Base-by-base conservation (phyloP, 768 basidiomycete genomes). In the Phlebiopsis flavidoalba region DNA sequence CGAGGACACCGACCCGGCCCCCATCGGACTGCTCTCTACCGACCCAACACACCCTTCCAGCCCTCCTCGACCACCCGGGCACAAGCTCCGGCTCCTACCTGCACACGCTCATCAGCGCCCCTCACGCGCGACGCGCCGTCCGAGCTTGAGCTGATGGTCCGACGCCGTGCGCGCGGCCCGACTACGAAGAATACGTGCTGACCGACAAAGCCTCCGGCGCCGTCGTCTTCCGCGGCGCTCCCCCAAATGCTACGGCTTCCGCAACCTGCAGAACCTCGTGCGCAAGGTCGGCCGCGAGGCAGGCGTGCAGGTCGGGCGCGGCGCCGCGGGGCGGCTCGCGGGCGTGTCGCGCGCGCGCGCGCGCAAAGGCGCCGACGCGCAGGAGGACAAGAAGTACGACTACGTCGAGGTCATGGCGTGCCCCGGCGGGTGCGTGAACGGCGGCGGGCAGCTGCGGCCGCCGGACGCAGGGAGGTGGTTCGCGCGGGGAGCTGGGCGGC, bases 371-470 rank as follows among this genome's bases (percentile, higher is more conserved):
- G 62, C 45, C 45, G 43, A 64, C 67, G 64, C 65, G 45, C 55
- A 70, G 67, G 70, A 67, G 57, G 71, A 78, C 45, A 75, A 72
- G 61, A 76, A 79, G 47, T 93, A 93, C 71, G 93, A 96, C 75
- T 97, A 94, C 72, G 87, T 96, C 45, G 95, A 97, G 70, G 94
- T 99, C 63, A 98, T 99, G 97, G 97, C 97, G 36, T 99, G 97
- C 76, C 97, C 97, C 0, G 87, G 89, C 0, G 97, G 97, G 17
- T 98, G 97, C 72, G 93, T 97, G 46, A 98, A 98, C 71, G 97
- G 97, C 8, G 97, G 96, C 21, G 97, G 97, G 5, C 97, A 98
- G 77, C 72, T 89, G 26, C 71, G 70, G 47, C 69, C 69, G 45
- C 58, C 59, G 53, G 81, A 93, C 68, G 83, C 76, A n/a, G n/a